A percentile compares a stretch with the other conserved stretches of the same genome.
Conservation (phyloP, 208 protist genomes). For the Phytomonas serpens region DNA sequence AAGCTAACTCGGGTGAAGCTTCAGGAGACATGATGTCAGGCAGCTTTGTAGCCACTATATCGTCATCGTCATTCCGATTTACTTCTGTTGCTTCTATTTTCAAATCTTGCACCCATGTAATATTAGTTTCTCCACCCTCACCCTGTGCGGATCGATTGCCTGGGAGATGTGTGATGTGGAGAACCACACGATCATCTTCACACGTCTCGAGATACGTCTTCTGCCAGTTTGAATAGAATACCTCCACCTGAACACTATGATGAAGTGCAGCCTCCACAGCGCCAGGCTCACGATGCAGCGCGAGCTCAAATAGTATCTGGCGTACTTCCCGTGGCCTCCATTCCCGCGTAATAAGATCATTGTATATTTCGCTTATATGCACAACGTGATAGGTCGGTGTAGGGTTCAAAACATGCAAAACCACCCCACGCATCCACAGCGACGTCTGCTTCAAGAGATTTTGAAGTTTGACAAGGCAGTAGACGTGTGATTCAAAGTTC, state of each 20-base stretch:
- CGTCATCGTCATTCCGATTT: background rate
- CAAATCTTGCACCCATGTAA: background rate
- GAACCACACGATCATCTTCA: constrained; percentile 21
- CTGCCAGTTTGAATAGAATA: constrained; percentile 77
- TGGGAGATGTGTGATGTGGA: constrained; percentile 11
- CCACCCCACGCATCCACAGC: constrained; percentile 66
- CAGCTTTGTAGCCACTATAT: background rate
- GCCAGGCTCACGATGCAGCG: constrained; percentile 25
- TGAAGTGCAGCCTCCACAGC: constrained; percentile 20
- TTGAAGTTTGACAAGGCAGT: constrained; percentile 57
- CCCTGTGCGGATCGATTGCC: constrained; percentile 6
- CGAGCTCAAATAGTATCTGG: constrained; percentile 59
- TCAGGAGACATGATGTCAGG: background rate
- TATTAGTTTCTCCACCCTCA: background rate
- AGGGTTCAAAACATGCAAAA: constrained; percentile 48
- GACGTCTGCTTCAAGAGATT: constrained; percentile 57
- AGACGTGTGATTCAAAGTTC: constrained; percentile 63
- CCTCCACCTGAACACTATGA: constrained; percentile 56
- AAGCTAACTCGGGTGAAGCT: background rate
- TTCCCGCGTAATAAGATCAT: constrained; percentile 40
- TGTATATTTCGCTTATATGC: constrained; percentile 45
- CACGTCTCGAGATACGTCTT: constrained; percentile 22
- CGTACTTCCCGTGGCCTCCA: constrained; percentile 53
- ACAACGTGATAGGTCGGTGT: constrained; percentile 54
- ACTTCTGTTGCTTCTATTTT: background rate